Percentiles rank a stretch among this genome's conserved stretches.
Conservation (phyloP, 2,329 filamentous ascomycete genomes). For the Aspergillus sp. region DNA sequence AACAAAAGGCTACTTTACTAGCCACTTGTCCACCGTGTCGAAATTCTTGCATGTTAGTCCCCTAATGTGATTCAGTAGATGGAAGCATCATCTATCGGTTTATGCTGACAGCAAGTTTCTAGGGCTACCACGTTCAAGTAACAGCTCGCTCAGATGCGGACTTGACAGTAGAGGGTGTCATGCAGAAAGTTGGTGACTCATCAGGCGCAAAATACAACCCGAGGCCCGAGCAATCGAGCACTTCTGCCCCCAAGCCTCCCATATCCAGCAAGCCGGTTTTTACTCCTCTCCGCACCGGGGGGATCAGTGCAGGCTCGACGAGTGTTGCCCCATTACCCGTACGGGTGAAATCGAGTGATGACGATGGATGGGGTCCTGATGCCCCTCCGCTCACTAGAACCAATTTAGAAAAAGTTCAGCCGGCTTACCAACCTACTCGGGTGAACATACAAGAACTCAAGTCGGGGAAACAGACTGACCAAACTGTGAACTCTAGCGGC, state of each 20-base stretch:
- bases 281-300: conserved; percentile 67
- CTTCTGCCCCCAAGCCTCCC: conserved; percentile 61
- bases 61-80: background rate
- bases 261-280: conserved; percentile 89
- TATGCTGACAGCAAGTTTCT: conserved; percentile 2
- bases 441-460: conserved; percentile 88
- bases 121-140: conserved; percentile 95
- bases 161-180: conserved; percentile 80
- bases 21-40: conserved; percentile 82
- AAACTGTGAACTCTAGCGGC: conserved; percentile 52
- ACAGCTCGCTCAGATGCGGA: conserved; percentile 90
- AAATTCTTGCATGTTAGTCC: conserved; percentile 76
- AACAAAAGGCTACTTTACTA: conserved; percentile 98
- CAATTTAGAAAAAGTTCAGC: conserved; percentile 85
- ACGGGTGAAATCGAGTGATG: conserved; percentile 58
- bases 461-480: conserved; percentile 63
- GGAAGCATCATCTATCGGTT: background rate
- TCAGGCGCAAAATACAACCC: conserved; percentile 92
- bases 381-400: conserved; percentile 86
- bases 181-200: conserved; percentile 91
- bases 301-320: conserved; percentile 66
- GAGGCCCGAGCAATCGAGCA: conserved; percentile 57
- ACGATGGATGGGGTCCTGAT: conserved; percentile 92
- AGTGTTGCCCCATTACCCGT: conserved; percentile 48
- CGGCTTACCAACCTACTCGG: conserved; percentile 93